These are phyloP conservation scores for Boletus rubropictus DNA, from an alignment of 768 basidiomycete species.

Conservation along the genomic window DNA sequence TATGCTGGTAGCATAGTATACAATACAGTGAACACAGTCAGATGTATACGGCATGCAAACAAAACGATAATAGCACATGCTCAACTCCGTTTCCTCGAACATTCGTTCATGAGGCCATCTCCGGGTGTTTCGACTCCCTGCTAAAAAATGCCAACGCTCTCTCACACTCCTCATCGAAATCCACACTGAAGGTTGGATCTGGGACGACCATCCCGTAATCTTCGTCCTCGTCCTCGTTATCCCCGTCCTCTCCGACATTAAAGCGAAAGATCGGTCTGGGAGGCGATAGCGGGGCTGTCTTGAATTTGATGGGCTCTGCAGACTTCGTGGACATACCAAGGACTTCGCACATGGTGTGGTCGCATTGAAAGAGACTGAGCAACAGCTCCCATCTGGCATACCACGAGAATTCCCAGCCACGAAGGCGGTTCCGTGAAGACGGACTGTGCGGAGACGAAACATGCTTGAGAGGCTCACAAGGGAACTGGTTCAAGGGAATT, in stretches of 20 bases:
- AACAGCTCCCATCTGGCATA: conserved; percentile 52
- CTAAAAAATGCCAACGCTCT: conserved; percentile 25
- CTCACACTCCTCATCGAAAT: conserved; percentile 24
- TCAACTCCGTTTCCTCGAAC: not conserved
- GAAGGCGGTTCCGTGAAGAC: conserved; percentile 8
- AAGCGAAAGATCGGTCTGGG: conserved; percentile 18
- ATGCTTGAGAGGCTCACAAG: not conserved
- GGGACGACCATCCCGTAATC: conserved; percentile 24
- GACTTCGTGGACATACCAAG: not conserved
- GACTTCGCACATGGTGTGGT: conserved; percentile 15
- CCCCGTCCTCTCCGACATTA: conserved; percentile 18
- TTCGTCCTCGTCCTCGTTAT: conserved; percentile 23
- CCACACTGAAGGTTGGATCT: conserved; percentile 13
- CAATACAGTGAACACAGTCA: conserved; percentile 11
- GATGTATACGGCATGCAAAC: conserved; percentile 13
- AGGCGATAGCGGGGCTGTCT: not conserved
- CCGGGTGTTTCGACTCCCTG: conserved; percentile 4
- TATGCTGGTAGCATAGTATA: conserved; percentile 6
- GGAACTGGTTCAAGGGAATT: conserved; percentile 1
- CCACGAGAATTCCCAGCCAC: conserved; percentile 45
- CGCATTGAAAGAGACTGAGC: conserved; percentile 36
- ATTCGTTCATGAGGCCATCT: not conserved
- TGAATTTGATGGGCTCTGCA: not conserved
- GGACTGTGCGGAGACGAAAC: conserved; percentile 8
- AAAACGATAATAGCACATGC: conserved; percentile 15